These are phyloP conservation scores for Penicillium paxilli DNA, from an alignment of 495 filamentous ascomycete species.

Conservation along the genomic window DNA sequence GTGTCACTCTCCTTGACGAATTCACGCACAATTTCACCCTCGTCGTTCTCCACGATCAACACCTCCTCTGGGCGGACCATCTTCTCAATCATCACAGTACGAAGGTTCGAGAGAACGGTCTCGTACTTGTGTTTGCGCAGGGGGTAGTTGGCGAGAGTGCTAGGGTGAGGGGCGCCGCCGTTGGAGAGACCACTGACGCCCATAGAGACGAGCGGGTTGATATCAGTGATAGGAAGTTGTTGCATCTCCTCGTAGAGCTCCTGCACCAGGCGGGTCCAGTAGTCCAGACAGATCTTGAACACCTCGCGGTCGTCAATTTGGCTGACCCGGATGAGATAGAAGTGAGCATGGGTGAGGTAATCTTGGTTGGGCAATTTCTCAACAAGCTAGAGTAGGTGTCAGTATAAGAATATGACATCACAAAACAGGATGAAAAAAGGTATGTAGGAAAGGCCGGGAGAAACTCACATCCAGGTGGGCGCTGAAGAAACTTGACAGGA, in stretches of 20 bases:
- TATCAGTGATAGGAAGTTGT: constrained; percentile 82
- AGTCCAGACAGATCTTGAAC: constrained; percentile 98
- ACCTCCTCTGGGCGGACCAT: constrained; percentile 99
- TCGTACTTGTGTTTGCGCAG: constrained; percentile 96
- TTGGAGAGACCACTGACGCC: constrained; percentile 69
- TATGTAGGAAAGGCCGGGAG: not conserved
- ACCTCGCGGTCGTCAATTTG: constrained; percentile 99
- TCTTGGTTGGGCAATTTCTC: constrained; percentile 94
- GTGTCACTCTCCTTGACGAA: constrained; percentile 99
- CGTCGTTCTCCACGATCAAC: constrained; percentile 98
- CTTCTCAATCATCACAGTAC: constrained; percentile 99
- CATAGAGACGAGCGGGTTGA: constrained; percentile 82
- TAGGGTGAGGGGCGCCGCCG: constrained; percentile 82
- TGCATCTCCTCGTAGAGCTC: constrained; percentile 99
- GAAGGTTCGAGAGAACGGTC: constrained; percentile 88
- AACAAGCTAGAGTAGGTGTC: constrained; percentile 57
- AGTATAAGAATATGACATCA: constrained; percentile 4
- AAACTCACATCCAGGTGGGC: constrained; percentile 80
- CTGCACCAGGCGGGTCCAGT: constrained; percentile 98
- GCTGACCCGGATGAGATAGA: constrained; percentile 95
- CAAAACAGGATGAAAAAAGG: no score
- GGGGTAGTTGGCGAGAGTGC: constrained; percentile 78
- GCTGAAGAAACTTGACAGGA: constrained; percentile 93
- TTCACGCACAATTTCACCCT: constrained; percentile 97
- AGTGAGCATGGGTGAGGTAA: constrained; percentile 91